Conservation (phyloP, 495 filamentous ascomycete genomes). For the Bryoglossum gracile region DNA sequence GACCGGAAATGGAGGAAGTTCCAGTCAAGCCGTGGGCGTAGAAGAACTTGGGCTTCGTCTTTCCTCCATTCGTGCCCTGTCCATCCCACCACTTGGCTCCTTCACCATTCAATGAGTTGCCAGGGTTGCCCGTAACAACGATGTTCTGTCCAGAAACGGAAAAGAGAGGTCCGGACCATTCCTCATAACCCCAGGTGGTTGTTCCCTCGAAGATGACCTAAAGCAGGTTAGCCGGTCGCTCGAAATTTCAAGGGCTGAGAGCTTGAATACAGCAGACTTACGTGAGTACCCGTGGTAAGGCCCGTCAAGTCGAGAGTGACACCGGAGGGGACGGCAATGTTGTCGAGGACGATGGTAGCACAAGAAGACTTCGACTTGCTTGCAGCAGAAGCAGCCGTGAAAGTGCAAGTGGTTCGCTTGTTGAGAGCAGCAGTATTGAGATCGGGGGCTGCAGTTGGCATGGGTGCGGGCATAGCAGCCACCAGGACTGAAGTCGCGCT, state of each 20-base stretch:
- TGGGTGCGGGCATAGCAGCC: constrained; percentile 14
- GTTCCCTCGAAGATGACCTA: constrained; percentile 46
- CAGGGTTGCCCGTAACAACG: constrained; percentile 37
- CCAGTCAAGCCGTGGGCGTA: constrained; percentile 38
- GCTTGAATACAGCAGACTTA: too few relatives aligned
- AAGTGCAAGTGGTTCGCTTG: constrained; percentile 32
- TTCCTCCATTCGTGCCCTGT: constrained; percentile 43
- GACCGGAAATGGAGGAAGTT: constrained; percentile 44
- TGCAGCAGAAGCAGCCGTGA: constrained; percentile 34
- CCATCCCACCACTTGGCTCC: constrained; percentile 49
- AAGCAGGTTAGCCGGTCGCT: constrained; percentile 16
- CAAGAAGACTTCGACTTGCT: constrained; percentile 36
- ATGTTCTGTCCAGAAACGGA: constrained; percentile 41
- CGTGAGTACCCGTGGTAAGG: constrained; percentile 37
- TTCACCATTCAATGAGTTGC: constrained; percentile 37
- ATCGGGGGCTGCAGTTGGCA: constrained; percentile 18
- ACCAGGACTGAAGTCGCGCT: constrained; percentile 11
- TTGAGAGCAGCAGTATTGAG: constrained; percentile 15
- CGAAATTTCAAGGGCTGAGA: neutral
- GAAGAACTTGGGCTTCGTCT: constrained; percentile 51
- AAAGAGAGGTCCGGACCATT: constrained; percentile 44
- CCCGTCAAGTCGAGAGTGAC: constrained; percentile 40
- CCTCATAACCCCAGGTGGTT: constrained; percentile 42
- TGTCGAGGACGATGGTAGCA: constrained; percentile 36
- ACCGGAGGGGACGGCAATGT: constrained; percentile 40